These are phyloP conservation scores for Didymella keratinophila DNA, from an alignment of 2,329 filamentous ascomycete genomes.

Conservation along the genomic window DNA sequence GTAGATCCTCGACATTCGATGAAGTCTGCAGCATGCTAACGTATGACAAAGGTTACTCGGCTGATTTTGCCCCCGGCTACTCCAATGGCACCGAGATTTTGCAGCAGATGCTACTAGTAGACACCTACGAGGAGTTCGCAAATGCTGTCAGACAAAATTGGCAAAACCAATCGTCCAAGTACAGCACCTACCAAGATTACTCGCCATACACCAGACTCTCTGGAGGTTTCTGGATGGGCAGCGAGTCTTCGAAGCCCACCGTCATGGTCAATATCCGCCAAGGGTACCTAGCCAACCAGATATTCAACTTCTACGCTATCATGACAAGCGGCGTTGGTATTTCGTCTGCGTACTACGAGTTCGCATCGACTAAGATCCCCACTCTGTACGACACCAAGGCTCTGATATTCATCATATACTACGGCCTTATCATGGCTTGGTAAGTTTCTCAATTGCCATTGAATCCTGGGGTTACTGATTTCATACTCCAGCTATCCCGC, in stretches of 20 bases:
- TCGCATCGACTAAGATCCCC: constrained; percentile 24
- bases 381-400: constrained; percentile 57
- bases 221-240: constrained; percentile 35
- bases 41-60: neutral
- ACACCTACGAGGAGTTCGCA: constrained; percentile 70
- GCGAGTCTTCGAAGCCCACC: constrained; percentile 23
- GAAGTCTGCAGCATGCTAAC: neutral
- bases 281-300: constrained; percentile 51
- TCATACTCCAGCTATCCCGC: constrained; percentile 77
- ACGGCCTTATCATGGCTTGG: constrained; percentile 72
- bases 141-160: constrained; percentile 64
- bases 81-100: constrained; percentile 29
- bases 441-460: constrained; percentile 50
- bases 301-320: constrained; percentile 32
- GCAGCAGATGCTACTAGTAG: constrained; percentile 59
- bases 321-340: constrained; percentile 31
- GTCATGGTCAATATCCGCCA: constrained; percentile 25
- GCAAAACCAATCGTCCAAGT: constrained; percentile 61
- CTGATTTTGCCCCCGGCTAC: constrained; percentile 22
- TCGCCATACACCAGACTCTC: constrained; percentile 51
- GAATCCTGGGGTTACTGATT: constrained; percentile 52
- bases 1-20: neutral
- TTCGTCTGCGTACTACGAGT: constrained; percentile 26
- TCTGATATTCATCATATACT: constrained; percentile 62
- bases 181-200: constrained; percentile 58